Evolutionary conservation across 116 monocot species (phyloP).

Genomic region (Thalassia testudinum): DNA sequence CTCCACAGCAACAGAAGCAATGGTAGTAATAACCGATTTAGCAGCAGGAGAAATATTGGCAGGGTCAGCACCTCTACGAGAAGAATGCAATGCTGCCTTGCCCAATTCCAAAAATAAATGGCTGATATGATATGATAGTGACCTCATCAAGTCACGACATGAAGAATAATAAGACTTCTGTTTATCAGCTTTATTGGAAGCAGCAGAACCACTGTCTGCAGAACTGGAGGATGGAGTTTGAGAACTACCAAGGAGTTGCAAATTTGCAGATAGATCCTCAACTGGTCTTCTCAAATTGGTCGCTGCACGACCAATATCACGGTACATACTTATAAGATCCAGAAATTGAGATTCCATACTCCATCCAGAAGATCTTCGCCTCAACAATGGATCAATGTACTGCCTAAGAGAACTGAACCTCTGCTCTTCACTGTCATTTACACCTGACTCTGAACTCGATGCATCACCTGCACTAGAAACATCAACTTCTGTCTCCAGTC

Average conservation of each 20-base stretch:
- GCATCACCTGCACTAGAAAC: constrained; percentile 33
- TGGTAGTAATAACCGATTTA: constrained; percentile 47
- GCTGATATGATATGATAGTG: constrained; percentile 80
- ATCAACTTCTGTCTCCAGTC: constrained; percentile 36
- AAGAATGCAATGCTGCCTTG: constrained; percentile 69
- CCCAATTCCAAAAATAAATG: constrained; percentile 89
- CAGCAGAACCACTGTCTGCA: constrained; percentile 18
- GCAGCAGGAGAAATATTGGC: constrained; percentile 46
- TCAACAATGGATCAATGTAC: constrained; percentile 73
- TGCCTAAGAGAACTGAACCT: constrained; percentile 73
- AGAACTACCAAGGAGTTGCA: constrained; percentile 19
- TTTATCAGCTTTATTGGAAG: constrained; percentile 45
- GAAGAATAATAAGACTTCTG: constrained; percentile 56
- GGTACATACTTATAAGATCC: constrained; percentile 87
- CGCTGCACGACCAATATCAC: constrained; percentile 60
- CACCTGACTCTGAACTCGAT: constrained; percentile 20
- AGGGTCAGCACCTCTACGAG: constrained; percentile 67
- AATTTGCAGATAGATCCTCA: constrained; percentile 33
- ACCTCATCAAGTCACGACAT: constrained; percentile 84
- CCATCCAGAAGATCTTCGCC: constrained; percentile 72
- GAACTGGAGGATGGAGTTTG: constrained; percentile 22
- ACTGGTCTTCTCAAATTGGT: constrained; percentile 35
- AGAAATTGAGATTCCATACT: constrained; percentile 90
- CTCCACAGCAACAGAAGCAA: constrained; percentile 47
- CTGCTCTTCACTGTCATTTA: constrained; percentile 49